phyloP scores from a whole-genome alignment of 306 rosid species.

The Cicer judaicum region DNA sequence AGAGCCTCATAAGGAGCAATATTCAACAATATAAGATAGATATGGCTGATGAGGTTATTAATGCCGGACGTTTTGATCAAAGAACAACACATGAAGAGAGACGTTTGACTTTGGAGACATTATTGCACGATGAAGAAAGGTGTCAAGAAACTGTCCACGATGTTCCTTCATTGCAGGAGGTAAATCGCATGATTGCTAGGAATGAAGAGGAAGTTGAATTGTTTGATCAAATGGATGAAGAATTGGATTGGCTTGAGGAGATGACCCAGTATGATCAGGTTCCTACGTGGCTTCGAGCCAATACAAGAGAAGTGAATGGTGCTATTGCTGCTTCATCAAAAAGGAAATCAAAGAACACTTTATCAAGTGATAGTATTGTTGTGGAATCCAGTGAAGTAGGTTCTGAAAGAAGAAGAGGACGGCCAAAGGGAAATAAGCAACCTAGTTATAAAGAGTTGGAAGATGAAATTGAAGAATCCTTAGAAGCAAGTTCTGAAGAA shows the following conservation, averaged over 20 bases:
- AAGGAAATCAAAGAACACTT: conserved; percentile 67
- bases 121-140: conserved; percentile 95
- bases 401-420: conserved; percentile 87
- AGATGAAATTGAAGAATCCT: conserved; percentile 79
- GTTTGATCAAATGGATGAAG: conserved; percentile 99
- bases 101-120: conserved; percentile 90
- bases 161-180: conserved; percentile 94
- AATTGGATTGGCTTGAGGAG: conserved; percentile 88
- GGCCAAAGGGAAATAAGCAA: conserved; percentile 74
- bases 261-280: conserved; percentile 84
- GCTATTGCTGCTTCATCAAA: conserved; percentile 79
- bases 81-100: conserved; percentile 98
- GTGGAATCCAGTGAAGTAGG: conserved; percentile 71
- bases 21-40: conserved; percentile 97
- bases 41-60: conserved; percentile 99
- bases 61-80: conserved; percentile 99
- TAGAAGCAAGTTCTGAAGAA: conserved; percentile 90
- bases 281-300: conserved; percentile 90
- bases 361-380: conserved; percentile 64
- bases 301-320: conserved; percentile 77
- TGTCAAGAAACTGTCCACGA: conserved; percentile 93
- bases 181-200: conserved; percentile 98
- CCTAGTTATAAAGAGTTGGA: conserved; percentile 88
- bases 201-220: conserved; percentile 83
- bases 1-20: conserved; percentile 92